phyloP scores from a whole-genome alignment of 768 basidiomycete species.

The Termitomyces sp. region DNA sequence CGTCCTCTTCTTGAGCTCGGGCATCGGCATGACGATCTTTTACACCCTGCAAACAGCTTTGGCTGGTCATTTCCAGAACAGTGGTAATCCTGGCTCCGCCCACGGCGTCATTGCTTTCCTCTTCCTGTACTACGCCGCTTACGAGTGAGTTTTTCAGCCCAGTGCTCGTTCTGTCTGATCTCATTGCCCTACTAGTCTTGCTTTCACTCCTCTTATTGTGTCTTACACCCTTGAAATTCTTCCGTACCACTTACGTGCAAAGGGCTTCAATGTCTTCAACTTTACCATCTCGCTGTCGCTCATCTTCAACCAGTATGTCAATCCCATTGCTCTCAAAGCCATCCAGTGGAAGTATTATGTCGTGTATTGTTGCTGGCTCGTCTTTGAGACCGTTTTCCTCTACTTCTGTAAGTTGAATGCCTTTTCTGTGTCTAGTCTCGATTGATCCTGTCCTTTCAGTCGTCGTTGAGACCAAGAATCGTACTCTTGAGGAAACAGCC shows the following conservation, averaged over 20 bases:
- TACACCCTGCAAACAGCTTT: slow-evolving; percentile 66
- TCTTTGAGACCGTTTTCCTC: slow-evolving; percentile 56
- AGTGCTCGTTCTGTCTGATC: neutral
- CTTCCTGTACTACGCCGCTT: slow-evolving; percentile 75
- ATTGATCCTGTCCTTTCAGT: slow-evolving; percentile 17
- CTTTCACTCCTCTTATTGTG: slow-evolving; percentile 83
- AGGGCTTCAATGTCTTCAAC: slow-evolving; percentile 80
- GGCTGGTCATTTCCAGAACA: slow-evolving; percentile 49
- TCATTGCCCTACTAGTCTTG: slow-evolving; percentile 36
- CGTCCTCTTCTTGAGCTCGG: slow-evolving; percentile 60
- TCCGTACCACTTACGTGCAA: slow-evolving; percentile 77
- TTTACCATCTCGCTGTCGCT: slow-evolving; percentile 73
- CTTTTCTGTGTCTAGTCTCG: neutral
- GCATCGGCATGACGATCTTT: slow-evolving; percentile 54
- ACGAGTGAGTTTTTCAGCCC: slow-evolving; percentile 48
- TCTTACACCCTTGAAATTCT: slow-evolving; percentile 88
- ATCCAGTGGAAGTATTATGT: slow-evolving; percentile 79
- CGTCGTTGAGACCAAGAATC: slow-evolving; percentile 67
- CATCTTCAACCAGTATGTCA: slow-evolving; percentile 88
- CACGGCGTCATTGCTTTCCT: slow-evolving; percentile 79
- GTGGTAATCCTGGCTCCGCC: slow-evolving; percentile 36
- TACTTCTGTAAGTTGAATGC: slow-evolving; percentile 42
- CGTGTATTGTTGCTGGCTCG: slow-evolving; percentile 69
- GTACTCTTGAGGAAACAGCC: slow-evolving; percentile 78
- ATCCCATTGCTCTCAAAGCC: slow-evolving; percentile 65